Percentiles rank a stretch among this genome's conserved stretches.
phyloP scores from a whole-genome alignment of 257 asterid genomes.

The Solanum ossicruentum region DNA sequence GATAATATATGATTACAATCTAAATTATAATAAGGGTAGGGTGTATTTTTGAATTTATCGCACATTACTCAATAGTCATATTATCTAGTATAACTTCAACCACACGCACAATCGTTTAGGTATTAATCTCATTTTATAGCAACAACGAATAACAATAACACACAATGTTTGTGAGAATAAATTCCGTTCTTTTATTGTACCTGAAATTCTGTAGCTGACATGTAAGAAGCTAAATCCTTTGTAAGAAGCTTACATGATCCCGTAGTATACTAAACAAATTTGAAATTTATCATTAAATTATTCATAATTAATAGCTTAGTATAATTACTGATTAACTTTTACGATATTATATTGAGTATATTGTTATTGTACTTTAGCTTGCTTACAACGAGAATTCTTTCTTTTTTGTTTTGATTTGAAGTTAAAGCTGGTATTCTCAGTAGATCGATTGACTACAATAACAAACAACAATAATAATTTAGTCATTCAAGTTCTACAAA shows the following conservation, averaged over 20 bases:
- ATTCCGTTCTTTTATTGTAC: no score
- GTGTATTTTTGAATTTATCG: not conserved
- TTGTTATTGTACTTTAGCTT: not conserved
- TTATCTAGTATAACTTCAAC: not conserved
- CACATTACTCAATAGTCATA: not conserved
- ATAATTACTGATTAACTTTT: no score
- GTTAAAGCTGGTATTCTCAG: not conserved
- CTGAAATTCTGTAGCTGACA: no score
- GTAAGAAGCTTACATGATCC: not conserved
- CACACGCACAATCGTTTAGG: not conserved
- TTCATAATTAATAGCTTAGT: not conserved
- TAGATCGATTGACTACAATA: not conserved
- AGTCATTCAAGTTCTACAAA: no score
- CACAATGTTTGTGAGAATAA: no score
- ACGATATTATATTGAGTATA: not conserved
- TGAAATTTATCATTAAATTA: not conserved
- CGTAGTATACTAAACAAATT: not conserved
- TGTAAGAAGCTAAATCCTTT: not conserved
- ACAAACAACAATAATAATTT: no score
- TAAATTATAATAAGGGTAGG: not conserved
- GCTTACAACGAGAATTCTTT: not conserved
- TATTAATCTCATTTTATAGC: not conserved
- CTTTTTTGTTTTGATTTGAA: not conserved
- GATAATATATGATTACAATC: no score
- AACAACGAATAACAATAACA: not conserved